Base-by-base conservation (phyloP, 148 eudicot genomes). In the Diospyros kaki region DNA sequence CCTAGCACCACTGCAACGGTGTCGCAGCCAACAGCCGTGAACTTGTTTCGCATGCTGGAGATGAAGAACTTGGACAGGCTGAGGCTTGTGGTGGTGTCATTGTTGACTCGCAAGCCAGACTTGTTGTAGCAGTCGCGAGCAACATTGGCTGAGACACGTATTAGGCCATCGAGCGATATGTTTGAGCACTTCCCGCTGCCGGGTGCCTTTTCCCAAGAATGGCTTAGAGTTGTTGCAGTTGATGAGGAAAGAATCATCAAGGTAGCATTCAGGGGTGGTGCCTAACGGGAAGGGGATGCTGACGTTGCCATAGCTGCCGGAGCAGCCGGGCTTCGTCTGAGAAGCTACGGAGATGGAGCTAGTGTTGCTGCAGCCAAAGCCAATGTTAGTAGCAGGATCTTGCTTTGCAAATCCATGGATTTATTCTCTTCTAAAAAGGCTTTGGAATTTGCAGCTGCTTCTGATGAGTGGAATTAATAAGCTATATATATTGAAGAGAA, bases 1-100 rank as follows among this genome's bases (percentile, higher is more conserved):
- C 53, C 71, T 3, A 0, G 9, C 8, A 75, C 13, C 7, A 66
- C 15, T 42, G 70, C 77, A 1, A 66, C 1, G 2, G 77, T 75
- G 43, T 75, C 77, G 50, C 72, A 75, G 7, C 77, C 77, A 43
- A 64, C 50, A 2, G 8, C 68, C 1, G 18, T 42, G 50, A 64
- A 64, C 68, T 12, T 64, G 68, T 64, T 64, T 1, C 1, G 68
- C 0, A 48, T 64, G 8, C 0, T 43, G 46, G 68, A 64, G 50
- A 64, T 13, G 50, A 43, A 41, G 9, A 64, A 64, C 1, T 64
- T 11, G 8, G 2, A 0, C 48, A 12, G 10, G 6, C 0, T 13
- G 18, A 64, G 50, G 2, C 13, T 10, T 11, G 68, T 17, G 7
- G 18, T 43, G 17, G 2, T 0, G 59, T 4, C 5, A 3, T 40